Conservation (phyloP, 2,329 filamentous ascomycete genomes). For the Aspergillus japonicus region DNA sequence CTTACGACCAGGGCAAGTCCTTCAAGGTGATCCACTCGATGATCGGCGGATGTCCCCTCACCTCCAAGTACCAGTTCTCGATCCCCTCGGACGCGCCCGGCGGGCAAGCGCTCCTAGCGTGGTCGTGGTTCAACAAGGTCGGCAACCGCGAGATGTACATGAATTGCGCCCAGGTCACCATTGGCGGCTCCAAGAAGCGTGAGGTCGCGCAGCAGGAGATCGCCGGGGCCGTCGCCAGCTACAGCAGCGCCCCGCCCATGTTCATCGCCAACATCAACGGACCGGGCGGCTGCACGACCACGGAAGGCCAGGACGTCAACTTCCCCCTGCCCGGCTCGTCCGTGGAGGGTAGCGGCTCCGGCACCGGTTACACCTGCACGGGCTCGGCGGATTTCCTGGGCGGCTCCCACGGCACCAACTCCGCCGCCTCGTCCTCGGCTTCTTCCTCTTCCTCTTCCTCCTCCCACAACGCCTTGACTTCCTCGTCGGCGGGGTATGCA, state of each 20-base stretch:
- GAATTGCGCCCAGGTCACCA: constrained; percentile 73
- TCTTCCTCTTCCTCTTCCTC: background rate
- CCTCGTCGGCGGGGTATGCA: background rate
- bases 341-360: constrained; percentile 40
- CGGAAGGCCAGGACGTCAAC: constrained; percentile 57
- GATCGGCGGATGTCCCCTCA: constrained; percentile 56
- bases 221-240: constrained; percentile 28
- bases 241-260: constrained; percentile 62
- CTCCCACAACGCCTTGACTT: background rate
- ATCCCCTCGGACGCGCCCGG: constrained; percentile 63
- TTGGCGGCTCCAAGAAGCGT: constrained; percentile 37
- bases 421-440: background rate
- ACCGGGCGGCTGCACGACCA: constrained; percentile 55
- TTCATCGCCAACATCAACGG: constrained; percentile 69
- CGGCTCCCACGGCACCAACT: constrained; percentile 9
- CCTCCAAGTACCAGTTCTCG: constrained; percentile 61
- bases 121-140: constrained; percentile 74
- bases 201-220: constrained; percentile 12
- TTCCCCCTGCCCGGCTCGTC: constrained; percentile 67
- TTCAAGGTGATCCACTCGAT: constrained; percentile 69
- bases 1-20: constrained; percentile 67
- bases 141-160: constrained; percentile 86
- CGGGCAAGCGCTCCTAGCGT: constrained; percentile 65
- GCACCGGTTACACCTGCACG: constrained; percentile 37
- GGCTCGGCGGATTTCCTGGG: constrained; percentile 33